Evolutionary conservation across 2,329 filamentous ascomycete genomes (phyloP).

Genomic region (Ceratocystis colombiana): DNA sequence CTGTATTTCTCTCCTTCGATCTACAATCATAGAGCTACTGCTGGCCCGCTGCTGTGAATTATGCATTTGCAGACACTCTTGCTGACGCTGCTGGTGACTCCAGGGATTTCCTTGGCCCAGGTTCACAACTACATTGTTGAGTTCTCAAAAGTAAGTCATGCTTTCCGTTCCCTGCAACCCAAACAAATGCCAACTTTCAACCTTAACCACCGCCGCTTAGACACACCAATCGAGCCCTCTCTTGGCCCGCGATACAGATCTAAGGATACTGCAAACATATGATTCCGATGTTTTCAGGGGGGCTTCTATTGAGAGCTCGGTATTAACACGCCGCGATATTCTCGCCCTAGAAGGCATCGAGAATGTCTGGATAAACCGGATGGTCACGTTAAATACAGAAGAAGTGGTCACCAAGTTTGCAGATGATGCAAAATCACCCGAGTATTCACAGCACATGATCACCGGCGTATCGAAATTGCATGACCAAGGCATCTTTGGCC

Average conservation of each 20-base stretch:
- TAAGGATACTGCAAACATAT: conserved; percentile 17
- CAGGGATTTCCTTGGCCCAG: neutral
- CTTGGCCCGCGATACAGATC: neutral
- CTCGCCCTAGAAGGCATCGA: conserved; percentile 35
- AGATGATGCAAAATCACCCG: conserved; percentile 25
- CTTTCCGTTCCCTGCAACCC: neutral
- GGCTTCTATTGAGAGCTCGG: conserved; percentile 43
- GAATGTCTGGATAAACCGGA: conserved; percentile 38
- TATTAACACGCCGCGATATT: conserved; percentile 37
- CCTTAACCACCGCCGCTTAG: neutral
- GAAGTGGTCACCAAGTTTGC: conserved; percentile 13
- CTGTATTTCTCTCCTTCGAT: neutral
- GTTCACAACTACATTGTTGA: conserved; percentile 21
- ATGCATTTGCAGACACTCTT: neutral
- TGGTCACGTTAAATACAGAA: conserved; percentile 32
- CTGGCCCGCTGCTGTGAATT: neutral
- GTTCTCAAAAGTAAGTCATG: conserved; percentile 10
- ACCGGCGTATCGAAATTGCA: conserved; percentile 37
- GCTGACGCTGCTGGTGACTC: neutral
- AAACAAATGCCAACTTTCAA: neutral
- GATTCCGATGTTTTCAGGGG: conserved; percentile 44
- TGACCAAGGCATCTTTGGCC: conserved; percentile 33
- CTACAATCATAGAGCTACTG: neutral
- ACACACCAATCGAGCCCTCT: conserved; percentile 8
- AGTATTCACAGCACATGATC: conserved; percentile 35